These are phyloP conservation scores for Avena atlantica DNA, from an alignment of 176 grass and related monocot species.

Conservation along the genomic window DNA sequence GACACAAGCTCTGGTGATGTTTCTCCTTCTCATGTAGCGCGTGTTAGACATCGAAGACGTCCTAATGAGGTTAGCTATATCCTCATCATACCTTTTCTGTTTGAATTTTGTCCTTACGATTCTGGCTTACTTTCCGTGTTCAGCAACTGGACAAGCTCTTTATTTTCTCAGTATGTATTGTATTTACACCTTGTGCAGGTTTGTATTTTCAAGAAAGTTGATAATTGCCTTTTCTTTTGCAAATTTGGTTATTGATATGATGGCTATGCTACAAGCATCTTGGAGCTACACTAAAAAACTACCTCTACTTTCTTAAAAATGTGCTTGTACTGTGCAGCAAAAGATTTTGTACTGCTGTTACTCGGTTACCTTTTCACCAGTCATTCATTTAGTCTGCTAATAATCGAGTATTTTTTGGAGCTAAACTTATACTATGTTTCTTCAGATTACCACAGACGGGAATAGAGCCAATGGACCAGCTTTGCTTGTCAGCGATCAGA, in stretches of 20 bases:
- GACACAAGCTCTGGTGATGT: slow-evolving; percentile 47
- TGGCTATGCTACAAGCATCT: slow-evolving; percentile 18
- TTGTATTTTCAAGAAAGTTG: background rate
- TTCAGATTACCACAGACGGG: slow-evolving; percentile 71
- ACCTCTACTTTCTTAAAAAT: background rate
- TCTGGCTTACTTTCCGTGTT: slow-evolving; percentile 4
- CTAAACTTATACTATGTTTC: slow-evolving; percentile 16
- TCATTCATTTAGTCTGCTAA: slow-evolving; percentile 4
- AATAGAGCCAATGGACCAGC: slow-evolving; percentile 70
- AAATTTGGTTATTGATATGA: background rate
- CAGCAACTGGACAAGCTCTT: background rate
- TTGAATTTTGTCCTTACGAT: background rate
- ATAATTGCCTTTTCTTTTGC: slow-evolving; percentile 4
- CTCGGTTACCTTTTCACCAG: background rate
- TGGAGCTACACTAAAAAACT: background rate
- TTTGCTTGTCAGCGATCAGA: slow-evolving; percentile 90
- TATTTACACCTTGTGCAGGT: background rate
- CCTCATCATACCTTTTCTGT: background rate
- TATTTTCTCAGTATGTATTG: background rate
- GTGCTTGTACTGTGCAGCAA: background rate
- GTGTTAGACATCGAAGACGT: slow-evolving; percentile 59
- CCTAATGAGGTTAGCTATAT: slow-evolving; percentile 53
- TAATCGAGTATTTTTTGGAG: background rate
- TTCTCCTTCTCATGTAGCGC: slow-evolving; percentile 52
- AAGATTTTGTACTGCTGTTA: background rate